Evolutionary conservation across 768 basidiomycete species (phyloP).

Genomic region (Fomitopsis pulvina): DNA sequence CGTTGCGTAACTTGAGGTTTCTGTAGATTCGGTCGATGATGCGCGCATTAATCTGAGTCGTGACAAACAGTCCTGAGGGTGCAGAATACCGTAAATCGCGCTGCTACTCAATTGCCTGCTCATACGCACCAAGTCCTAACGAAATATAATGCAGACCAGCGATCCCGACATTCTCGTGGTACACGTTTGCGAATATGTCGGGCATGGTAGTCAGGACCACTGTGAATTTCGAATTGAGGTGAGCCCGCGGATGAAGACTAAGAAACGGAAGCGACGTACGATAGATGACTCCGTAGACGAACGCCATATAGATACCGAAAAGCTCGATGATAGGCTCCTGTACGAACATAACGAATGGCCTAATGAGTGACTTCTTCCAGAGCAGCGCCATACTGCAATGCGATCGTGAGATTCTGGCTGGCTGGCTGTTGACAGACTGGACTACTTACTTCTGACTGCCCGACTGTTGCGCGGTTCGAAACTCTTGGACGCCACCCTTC

Average conservation of each 20-base stretch:
- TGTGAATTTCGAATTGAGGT: constrained; percentile 22
- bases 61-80: constrained; percentile 21
- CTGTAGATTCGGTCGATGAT: constrained; percentile 52
- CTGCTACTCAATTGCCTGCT: background rate
- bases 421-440: background rate
- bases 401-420: too few species aligned
- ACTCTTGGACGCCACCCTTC: constrained; percentile 29
- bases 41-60: constrained; percentile 48
- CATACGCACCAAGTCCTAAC: constrained; percentile 30
- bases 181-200: constrained; percentile 46
- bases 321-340: constrained; percentile 64
- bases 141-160: constrained; percentile 67
- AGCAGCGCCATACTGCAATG: constrained; percentile 42
- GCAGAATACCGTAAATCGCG: background rate
- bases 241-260: background rate
- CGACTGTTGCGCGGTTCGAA: constrained; percentile 43
- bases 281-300: constrained; percentile 59
- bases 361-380: constrained; percentile 44
- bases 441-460: constrained; percentile 31
- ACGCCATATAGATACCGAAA: constrained; percentile 61
- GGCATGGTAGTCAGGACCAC: constrained; percentile 67
- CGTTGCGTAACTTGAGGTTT: constrained; percentile 44
- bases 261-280: constrained; percentile 27
- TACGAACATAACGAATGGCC: constrained; percentile 62
- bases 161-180: constrained; percentile 49